Conservation (phyloP, 495 filamentous ascomycete species). For the Podospora anserina region DNA sequence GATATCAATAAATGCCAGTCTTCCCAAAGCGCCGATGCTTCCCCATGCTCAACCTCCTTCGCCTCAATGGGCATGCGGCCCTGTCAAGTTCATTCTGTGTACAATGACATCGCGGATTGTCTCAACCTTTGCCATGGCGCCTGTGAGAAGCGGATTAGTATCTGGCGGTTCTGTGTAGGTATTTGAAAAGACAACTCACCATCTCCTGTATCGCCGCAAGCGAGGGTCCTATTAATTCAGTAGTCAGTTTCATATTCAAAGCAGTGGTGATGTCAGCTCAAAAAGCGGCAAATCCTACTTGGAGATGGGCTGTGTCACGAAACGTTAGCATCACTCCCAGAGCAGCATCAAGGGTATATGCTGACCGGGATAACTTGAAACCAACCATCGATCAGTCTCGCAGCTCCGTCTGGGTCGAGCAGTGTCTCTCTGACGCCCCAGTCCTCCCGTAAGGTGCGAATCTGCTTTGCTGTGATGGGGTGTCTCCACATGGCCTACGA, state of each 20-base stretch:
- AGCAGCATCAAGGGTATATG: not conserved
- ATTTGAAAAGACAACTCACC: constrained; percentile 5
- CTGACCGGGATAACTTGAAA: constrained; percentile 62
- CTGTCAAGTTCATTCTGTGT: constrained; percentile 36
- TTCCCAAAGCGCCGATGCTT: not conserved
- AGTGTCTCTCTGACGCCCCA: constrained; percentile 60
- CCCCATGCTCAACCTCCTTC: not conserved
- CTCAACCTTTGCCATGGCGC: constrained; percentile 79
- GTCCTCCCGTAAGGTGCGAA: constrained; percentile 66
- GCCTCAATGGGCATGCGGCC: not conserved
- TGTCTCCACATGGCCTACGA: constrained; percentile 74
- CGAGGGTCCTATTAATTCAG: constrained; percentile 24
- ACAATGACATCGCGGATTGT: constrained; percentile 65
- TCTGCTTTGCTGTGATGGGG: constrained; percentile 70
- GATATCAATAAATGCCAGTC: not conserved
- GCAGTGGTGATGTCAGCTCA: not conserved
- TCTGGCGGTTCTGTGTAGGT: not conserved
- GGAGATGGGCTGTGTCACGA: constrained; percentile 19
- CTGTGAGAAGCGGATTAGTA: constrained; percentile 37
- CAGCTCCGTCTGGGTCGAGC: not conserved
- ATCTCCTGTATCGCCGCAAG: constrained; percentile 35
- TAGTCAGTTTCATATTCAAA: not conserved
- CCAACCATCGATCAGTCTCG: constrained; percentile 54
- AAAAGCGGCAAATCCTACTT: not conserved
- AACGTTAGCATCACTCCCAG: not conserved